These are phyloP conservation scores for Diutina catenulata DNA, from an alignment of 1,139 yeast species.

Conservation along the genomic window DNA sequence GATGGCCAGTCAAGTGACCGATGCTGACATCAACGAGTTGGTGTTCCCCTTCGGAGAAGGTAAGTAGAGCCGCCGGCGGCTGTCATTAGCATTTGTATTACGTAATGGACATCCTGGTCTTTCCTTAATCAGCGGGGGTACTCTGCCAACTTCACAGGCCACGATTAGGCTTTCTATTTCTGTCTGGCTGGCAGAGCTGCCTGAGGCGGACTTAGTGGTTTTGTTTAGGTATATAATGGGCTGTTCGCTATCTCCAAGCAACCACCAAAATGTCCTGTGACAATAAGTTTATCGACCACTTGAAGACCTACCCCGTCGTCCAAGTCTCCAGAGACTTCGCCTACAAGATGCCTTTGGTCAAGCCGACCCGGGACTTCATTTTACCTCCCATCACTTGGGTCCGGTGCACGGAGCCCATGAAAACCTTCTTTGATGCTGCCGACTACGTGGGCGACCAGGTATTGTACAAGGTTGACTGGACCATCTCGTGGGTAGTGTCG, in stretches of 20 bases:
- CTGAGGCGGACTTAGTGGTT: too few species aligned
- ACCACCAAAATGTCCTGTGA: too few species aligned
- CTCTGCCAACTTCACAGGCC: too few species aligned
- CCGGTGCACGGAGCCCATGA: background rate
- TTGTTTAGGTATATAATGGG: too few species aligned
- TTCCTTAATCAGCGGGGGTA: too few species aligned
- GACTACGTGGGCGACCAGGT: background rate
- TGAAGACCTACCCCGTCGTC: constrained; percentile 2
- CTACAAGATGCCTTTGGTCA: background rate
- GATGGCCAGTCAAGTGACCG: background rate
- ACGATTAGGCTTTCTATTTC: too few species aligned
- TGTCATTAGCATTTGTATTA: too few species aligned
- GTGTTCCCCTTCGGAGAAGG: too few species aligned
- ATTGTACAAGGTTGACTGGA: constrained; percentile 1
- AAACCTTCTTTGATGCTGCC: background rate
- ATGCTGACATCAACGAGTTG: background rate
- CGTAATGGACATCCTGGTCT: too few species aligned
- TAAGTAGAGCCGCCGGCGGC: too few species aligned
- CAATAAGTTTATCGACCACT: background rate
- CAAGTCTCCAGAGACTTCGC: background rate
- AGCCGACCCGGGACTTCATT: background rate
- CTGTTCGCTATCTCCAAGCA: too few species aligned
- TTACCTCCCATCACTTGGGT: background rate
- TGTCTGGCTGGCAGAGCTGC: too few species aligned
- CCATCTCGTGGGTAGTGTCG: background rate